Evolutionary conservation across 768 basidiomycete genomes (phyloP).

Genomic region (Suillus variegatus): DNA sequence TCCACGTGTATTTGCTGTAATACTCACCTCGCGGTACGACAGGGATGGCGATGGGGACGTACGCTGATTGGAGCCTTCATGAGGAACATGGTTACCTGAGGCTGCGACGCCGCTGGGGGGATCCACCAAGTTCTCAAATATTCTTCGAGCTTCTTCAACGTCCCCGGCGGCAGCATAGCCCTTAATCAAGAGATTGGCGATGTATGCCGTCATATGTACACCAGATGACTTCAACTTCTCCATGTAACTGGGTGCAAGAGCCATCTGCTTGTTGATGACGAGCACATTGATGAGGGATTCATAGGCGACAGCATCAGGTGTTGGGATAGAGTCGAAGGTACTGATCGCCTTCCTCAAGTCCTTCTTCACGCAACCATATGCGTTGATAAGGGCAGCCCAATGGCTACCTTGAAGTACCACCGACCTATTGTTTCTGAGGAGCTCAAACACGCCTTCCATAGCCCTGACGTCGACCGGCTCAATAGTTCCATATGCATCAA

Average conservation of each 20-base stretch:
- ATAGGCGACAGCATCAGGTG: slow-evolving; percentile 83
- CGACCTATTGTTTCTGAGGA: slow-evolving; percentile 44
- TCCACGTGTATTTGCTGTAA: background rate
- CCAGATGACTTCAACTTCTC: slow-evolving; percentile 58
- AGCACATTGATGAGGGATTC: slow-evolving; percentile 90
- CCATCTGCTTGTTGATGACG: slow-evolving; percentile 74
- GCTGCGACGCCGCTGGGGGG: slow-evolving; percentile 85
- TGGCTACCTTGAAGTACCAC: slow-evolving; percentile 51
- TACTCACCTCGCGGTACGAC: slow-evolving; percentile 33
- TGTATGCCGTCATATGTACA: slow-evolving; percentile 93
- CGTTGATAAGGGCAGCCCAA: slow-evolving; percentile 87
- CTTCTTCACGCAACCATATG: slow-evolving; percentile 78
- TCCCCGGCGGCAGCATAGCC: slow-evolving; percentile 69
- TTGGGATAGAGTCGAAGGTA: slow-evolving; percentile 74
- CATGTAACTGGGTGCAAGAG: slow-evolving; percentile 72
- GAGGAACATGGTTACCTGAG: slow-evolving; percentile 81
- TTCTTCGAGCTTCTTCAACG: slow-evolving; percentile 65
- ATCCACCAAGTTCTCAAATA: slow-evolving; percentile 84
- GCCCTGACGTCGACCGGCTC: slow-evolving; percentile 74
- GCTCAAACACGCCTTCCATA: slow-evolving; percentile 75
- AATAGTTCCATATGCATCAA: slow-evolving; percentile 86
- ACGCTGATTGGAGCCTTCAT: slow-evolving; percentile 41
- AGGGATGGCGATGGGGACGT: slow-evolving; percentile 42
- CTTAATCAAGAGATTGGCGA: slow-evolving; percentile 69
- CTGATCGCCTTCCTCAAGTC: slow-evolving; percentile 76